Conservation (phyloP, 208 protist genomes). For the Acanthamoeba lugdunensis region DNA sequence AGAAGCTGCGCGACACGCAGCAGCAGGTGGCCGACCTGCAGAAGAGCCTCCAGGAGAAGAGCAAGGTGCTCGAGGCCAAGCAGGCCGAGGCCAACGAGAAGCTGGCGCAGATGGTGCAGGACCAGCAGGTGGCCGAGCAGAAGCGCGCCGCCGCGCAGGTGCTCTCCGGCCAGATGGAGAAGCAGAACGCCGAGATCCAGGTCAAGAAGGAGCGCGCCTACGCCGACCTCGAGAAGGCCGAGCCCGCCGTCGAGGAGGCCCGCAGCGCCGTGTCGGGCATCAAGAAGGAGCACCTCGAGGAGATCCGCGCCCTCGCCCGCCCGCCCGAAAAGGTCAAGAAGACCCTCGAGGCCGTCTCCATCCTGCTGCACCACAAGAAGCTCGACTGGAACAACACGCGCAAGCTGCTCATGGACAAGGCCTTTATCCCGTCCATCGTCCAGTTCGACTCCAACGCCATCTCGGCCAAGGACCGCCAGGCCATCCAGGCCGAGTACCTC, state of each 20-base stretch:
- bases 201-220: conserved; percentile 91
- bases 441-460: conserved; percentile 93
- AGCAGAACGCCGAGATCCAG: conserved; percentile 85
- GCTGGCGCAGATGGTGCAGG: conserved; percentile 89
- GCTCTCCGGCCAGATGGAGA: conserved; percentile 83
- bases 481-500: conserved; percentile 90
- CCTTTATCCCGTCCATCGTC: conserved; percentile 88
- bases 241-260: conserved; percentile 95
- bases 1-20: conserved; percentile 91
- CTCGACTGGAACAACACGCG: conserved; percentile 72
- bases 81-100: conserved; percentile 91
- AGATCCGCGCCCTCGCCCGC: conserved; percentile 96
- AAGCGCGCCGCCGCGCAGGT: conserved; percentile 90
- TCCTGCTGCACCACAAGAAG: conserved; percentile 80
- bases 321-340: conserved; percentile 94
- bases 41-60: conserved; percentile 82
- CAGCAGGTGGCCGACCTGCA: conserved; percentile 85
- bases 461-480: conserved; percentile 57
- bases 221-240: conserved; percentile 94
- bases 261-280: conserved; percentile 91
- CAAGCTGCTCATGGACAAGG: conserved; percentile 67
- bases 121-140: conserved; percentile 88
- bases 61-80: conserved; percentile 90
- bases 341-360: conserved; percentile 83
- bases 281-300: conserved; percentile 94